These are phyloP conservation scores for Nigrospora oryzae DNA, from an alignment of 2,329 filamentous ascomycete genomes.

Conservation along the genomic window DNA sequence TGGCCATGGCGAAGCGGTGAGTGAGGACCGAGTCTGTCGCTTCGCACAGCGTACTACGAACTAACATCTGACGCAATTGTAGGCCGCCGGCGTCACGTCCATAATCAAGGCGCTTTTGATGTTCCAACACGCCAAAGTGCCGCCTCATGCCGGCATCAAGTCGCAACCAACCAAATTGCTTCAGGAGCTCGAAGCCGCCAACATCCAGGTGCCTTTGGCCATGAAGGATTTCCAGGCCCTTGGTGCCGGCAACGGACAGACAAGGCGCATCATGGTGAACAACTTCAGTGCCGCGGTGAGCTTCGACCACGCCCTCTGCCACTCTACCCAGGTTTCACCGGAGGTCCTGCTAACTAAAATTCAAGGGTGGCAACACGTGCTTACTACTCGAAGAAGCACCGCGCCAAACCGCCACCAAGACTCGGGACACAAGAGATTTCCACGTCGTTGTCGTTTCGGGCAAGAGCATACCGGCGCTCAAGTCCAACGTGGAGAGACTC, in stretches of 20 bases:
- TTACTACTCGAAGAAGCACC: constrained; percentile 12
- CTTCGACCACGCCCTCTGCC: too few species aligned
- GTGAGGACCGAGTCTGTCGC: constrained; percentile 2
- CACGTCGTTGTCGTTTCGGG: constrained; percentile 3
- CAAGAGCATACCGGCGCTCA: not conserved
- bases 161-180: constrained; percentile 13
- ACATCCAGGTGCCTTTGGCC: constrained; percentile 3
- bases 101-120: constrained; percentile 20
- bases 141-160: constrained; percentile 19
- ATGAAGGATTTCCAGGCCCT: constrained; percentile 2
- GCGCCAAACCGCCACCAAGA: constrained; percentile 4
- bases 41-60: constrained; percentile 17
- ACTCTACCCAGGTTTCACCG: too few species aligned
- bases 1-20: constrained; percentile 10
- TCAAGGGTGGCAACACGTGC: constrained; percentile 17
- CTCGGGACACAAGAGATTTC: constrained; percentile 1
- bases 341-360: too few species aligned
- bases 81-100: constrained; percentile 13
- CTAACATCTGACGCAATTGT: constrained; percentile 18
- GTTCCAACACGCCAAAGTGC: constrained; percentile 13
- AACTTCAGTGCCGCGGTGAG: constrained; percentile 22
- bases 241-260: constrained; percentile 7
- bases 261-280: constrained; percentile 15
- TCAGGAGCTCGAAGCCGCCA: constrained; percentile 3
- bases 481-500: not conserved